Evolutionary conservation across 2,329 filamentous ascomycete species (phyloP).

Genomic region (Leptosphaerulina australis): DNA sequence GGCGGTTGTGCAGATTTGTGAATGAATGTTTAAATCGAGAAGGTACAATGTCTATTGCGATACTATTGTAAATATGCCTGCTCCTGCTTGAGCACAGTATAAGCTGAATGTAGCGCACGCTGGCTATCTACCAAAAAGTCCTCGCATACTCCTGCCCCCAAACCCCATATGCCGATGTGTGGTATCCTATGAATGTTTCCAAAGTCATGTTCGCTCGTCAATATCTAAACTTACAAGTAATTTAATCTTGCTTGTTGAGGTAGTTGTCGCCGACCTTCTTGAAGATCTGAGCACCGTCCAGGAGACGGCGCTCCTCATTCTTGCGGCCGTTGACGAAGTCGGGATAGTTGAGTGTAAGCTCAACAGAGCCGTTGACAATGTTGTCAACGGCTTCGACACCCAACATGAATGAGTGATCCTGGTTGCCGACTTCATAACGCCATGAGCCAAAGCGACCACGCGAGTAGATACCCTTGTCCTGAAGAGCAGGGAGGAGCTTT

Average conservation of each 20-base stretch:
- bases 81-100: constrained; percentile 2
- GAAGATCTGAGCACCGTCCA: constrained; percentile 66
- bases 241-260: constrained; percentile 22
- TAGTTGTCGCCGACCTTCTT: constrained; percentile 18
- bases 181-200: constrained; percentile 22
- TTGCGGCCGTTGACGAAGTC: constrained; percentile 86
- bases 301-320: constrained; percentile 69
- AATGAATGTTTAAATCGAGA: not conserved
- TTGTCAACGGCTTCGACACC: constrained; percentile 92
- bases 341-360: constrained; percentile 94
- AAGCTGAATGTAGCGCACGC: constrained; percentile 6
- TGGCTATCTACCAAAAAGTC: constrained; percentile 16
- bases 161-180: constrained; percentile 20
- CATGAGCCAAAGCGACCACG: constrained; percentile 97
- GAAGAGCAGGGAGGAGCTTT: constrained; percentile 88
- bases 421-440: constrained; percentile 96
- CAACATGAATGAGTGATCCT: constrained; percentile 98
- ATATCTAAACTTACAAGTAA: constrained; percentile 9
- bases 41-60: constrained; percentile 16
- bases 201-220: constrained; percentile 16
- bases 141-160: constrained; percentile 11
- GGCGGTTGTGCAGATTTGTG: not conserved
- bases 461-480: constrained; percentile 89
- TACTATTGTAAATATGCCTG: constrained; percentile 7
- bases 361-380: constrained; percentile 85